phyloP scores from a whole-genome alignment of 306 rosid genomes.

The Lagenaria siceraria region DNA sequence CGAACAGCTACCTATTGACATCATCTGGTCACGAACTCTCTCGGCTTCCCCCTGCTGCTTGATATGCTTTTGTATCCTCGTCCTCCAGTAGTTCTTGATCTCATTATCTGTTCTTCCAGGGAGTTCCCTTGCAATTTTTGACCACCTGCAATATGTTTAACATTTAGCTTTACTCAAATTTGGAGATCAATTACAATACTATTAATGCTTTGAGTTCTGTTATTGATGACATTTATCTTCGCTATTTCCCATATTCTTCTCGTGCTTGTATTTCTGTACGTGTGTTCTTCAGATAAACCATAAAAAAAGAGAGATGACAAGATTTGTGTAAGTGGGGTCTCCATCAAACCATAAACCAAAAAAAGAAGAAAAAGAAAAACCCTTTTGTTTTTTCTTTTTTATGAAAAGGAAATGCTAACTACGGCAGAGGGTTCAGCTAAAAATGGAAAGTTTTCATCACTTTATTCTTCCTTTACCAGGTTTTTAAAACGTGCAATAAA shows the following conservation, averaged over 20 bases:
- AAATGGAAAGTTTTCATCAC: constrained; percentile 2
- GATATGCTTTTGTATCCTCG: constrained; percentile 88
- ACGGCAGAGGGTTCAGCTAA: background rate
- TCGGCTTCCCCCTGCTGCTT: constrained; percentile 31
- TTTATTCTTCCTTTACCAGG: background rate
- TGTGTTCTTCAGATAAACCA: background rate
- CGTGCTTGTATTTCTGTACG: background rate
- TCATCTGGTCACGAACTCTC: background rate
- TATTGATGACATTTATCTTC: background rate
- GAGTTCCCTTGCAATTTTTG: constrained; percentile 87
- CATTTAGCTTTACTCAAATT: background rate
- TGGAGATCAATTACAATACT: constrained; percentile 37
- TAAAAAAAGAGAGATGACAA: background rate
- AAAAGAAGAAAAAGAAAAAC: background rate
- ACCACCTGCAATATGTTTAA: constrained; percentile 48
- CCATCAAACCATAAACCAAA: background rate
- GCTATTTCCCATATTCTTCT: background rate
- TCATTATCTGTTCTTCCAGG: constrained; percentile 97
- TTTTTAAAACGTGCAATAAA: constrained; percentile 4
- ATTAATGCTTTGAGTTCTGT: background rate
- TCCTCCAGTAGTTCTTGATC: constrained; percentile 96
- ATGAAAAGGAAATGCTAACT: background rate
- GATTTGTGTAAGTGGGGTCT: background rate
- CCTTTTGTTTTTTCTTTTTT: background rate
- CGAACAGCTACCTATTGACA: background rate